Evolutionary conservation across 495 filamentous ascomycete species (phyloP).

Genomic region (Cenococcum geophilum): DNA sequence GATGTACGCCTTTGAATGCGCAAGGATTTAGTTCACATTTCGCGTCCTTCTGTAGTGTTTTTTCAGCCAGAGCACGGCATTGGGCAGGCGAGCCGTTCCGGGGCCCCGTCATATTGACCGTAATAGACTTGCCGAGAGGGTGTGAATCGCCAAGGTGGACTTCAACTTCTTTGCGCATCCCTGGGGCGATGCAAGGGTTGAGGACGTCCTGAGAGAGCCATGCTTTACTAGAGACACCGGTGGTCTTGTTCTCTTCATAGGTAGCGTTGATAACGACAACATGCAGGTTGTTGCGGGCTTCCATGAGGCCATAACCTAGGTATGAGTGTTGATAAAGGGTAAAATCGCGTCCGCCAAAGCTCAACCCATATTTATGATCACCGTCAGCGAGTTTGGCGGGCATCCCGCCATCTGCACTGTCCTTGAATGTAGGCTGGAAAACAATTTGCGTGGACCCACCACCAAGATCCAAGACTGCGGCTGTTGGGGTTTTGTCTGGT

Average conservation of each 20-base stretch:
- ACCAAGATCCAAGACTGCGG: conserved; percentile 91
- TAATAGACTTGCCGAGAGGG: conserved; percentile 52
- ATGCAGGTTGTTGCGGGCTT: conserved; percentile 81
- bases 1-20: conserved; percentile 95
- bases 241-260: conserved; percentile 45
- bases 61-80: conserved; percentile 84
- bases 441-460: conserved; percentile 98
- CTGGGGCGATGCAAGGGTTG: conserved; percentile 85
- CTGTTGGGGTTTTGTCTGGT: conserved; percentile 80
- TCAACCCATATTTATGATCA: conserved; percentile 92
- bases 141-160: conserved; percentile 59
- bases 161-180: conserved; percentile 62
- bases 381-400: conserved; percentile 78
- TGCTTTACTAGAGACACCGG: conserved; percentile 42
- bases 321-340: conserved; percentile 98
- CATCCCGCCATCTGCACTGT: conserved; percentile 66
- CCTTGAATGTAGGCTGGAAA: conserved; percentile 89
- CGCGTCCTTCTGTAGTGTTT: conserved; percentile 80
- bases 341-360: conserved; percentile 86
- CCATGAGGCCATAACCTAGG: conserved; percentile 94
- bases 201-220: conserved; percentile 59
- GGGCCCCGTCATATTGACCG: conserved; percentile 87
- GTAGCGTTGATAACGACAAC: conserved; percentile 58
- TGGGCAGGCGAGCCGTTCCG: conserved; percentile 62
- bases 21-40: conserved; percentile 79